Percentiles rank a stretch among this genome's conserved stretches.
phyloP scores from a whole-genome alignment of 2,329 filamentous ascomycete genomes.

The Talaromyces piceae region DNA sequence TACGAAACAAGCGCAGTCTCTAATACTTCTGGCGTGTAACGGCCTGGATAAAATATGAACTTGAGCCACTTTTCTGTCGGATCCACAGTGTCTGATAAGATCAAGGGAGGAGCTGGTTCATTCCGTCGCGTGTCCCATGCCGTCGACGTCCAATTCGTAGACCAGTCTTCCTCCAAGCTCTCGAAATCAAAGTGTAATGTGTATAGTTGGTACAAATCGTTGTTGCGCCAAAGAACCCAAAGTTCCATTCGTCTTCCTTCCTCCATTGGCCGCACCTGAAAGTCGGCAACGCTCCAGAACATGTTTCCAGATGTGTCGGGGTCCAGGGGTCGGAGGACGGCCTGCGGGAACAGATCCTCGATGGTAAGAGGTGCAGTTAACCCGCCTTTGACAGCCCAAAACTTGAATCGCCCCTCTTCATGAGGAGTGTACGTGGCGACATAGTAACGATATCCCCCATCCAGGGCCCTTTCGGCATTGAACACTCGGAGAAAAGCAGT shows the following conservation, averaged over 20 bases:
- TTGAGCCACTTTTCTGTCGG: constrained; percentile 78
- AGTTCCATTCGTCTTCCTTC: constrained; percentile 53
- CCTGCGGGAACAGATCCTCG: constrained; percentile 61
- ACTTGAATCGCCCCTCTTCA: constrained; percentile 84
- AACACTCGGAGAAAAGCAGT: constrained; percentile 68
- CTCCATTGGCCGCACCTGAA: constrained; percentile 51
- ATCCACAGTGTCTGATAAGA: constrained; percentile 59
- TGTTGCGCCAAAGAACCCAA: constrained; percentile 81
- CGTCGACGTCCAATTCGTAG: constrained; percentile 62
- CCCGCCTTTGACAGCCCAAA: constrained; percentile 70
- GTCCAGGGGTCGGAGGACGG: constrained; percentile 58
- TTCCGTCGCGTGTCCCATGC: constrained; percentile 52
- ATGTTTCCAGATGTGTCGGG: constrained; percentile 58
- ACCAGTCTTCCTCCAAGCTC: constrained; percentile 56
- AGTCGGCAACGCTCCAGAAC: constrained; percentile 75
- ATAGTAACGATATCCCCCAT: constrained; percentile 46
- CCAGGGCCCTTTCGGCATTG: constrained; percentile 44
- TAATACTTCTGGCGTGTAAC: constrained; percentile 70
- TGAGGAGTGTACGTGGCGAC: constrained; percentile 83
- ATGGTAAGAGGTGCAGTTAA: constrained; percentile 53
- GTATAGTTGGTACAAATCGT: constrained; percentile 68
- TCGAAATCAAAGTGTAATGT: constrained; percentile 65
- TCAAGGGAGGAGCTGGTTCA: constrained; percentile 50
- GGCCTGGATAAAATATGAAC: constrained; percentile 73
- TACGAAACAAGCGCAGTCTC: constrained; percentile 80